Evolutionary conservation across 371 early-diverging fungal species (phyloP).

Genomic region (Cokeromyces recurvatus): DNA sequence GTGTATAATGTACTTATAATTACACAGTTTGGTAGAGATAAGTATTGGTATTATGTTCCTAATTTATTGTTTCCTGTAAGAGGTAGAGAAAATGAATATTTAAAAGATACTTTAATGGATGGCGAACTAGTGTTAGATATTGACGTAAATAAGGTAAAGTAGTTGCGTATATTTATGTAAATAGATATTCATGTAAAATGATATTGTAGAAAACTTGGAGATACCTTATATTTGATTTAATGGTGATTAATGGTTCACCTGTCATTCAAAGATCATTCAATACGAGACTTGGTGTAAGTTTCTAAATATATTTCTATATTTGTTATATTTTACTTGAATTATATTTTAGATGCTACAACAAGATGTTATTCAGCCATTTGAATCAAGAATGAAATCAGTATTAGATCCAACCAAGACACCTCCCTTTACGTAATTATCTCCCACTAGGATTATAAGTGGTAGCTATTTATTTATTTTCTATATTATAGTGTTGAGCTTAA

Average conservation of each 20-base stretch:
- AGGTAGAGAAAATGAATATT: conserved; percentile 50
- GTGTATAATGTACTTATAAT: too few species aligned
- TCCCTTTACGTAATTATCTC: conserved; percentile 62
- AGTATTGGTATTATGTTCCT: conserved; percentile 59
- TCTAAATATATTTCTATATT: neutral
- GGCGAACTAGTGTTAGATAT: conserved; percentile 70
- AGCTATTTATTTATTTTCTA: neutral
- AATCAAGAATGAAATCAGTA: conserved; percentile 26
- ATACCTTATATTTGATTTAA: conserved; percentile 67
- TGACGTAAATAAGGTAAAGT: conserved; percentile 47
- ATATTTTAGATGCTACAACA: conserved; percentile 53
- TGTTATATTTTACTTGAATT: conserved; percentile 1
- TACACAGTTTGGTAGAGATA: conserved; percentile 73
- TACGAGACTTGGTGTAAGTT: conserved; percentile 69
- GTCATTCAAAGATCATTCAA: conserved; percentile 58
- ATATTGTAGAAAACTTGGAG: conserved; percentile 47
- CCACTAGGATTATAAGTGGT: neutral
- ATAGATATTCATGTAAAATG: neutral
- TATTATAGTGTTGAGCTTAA: conserved; percentile 49
- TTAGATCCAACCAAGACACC: conserved; percentile 37
- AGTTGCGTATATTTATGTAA: neutral
- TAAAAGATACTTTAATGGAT: conserved; percentile 73
- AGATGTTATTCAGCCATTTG: conserved; percentile 59
- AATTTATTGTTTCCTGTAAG: conserved; percentile 57
- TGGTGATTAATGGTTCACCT: conserved; percentile 55